Conservation (phyloP, 805 yeast genomes). For the Yarrowia keelungensis region DNA sequence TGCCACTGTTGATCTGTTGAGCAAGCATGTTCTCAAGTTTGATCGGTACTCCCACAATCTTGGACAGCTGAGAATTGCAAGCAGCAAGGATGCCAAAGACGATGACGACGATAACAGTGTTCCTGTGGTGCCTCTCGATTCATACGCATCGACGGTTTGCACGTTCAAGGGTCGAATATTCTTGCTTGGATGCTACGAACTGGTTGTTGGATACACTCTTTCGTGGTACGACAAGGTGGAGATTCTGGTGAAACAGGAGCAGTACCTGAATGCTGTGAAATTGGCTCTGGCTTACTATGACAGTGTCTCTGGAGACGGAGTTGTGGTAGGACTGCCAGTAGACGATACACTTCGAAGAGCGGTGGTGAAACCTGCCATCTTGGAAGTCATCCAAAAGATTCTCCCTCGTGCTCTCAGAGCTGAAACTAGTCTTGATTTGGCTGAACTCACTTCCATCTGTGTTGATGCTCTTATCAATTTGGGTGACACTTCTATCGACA, state of each 20-base stretch:
- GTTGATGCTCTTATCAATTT: constrained; percentile 47
- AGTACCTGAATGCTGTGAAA: constrained; percentile 63
- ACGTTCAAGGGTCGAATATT: constrained; percentile 58
- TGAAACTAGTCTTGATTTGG: constrained; percentile 19
- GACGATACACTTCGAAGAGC: constrained; percentile 55
- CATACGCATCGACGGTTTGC: constrained; percentile 51
- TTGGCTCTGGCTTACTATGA: constrained; percentile 61
- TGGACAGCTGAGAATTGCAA: constrained; percentile 41
- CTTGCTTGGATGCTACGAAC: constrained; percentile 60
- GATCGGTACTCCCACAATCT: constrained; percentile 48
- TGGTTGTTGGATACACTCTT: constrained; percentile 63
- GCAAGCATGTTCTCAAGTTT: constrained; percentile 52
- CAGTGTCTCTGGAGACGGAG: constrained; percentile 50
- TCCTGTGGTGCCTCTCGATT: constrained; percentile 49
- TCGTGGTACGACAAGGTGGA: constrained; percentile 75
- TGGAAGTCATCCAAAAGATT: constrained; percentile 57
- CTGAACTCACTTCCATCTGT: constrained; percentile 46
- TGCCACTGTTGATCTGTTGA: constrained; percentile 55
- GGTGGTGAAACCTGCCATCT: constrained; percentile 60
- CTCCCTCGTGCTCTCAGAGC: constrained; percentile 9
- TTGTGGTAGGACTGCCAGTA: constrained; percentile 61
- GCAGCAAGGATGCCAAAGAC: constrained; percentile 2
- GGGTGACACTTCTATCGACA: constrained; percentile 52
- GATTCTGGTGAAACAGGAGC: constrained; percentile 56
- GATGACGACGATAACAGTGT: constrained; percentile 43